Percentiles rank a stretch among this genome's conserved stretches.
Evolutionary conservation across 495 filamentous ascomycete genomes (phyloP).

Genomic region (Neurospora sp.): DNA sequence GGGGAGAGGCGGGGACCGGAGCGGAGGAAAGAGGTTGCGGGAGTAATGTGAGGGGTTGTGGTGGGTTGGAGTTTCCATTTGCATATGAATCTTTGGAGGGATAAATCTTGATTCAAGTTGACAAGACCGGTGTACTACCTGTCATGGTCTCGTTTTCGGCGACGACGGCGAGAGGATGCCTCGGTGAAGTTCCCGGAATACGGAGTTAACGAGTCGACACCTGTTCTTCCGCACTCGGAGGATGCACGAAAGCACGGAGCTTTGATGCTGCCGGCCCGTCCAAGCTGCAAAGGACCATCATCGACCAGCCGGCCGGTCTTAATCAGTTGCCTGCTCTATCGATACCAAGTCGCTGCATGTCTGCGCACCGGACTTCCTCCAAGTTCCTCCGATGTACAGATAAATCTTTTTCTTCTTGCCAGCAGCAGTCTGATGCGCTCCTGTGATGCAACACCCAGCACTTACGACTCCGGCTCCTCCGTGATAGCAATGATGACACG

Average conservation of each 20-base stretch:
- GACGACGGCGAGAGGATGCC: no score
- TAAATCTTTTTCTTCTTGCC: background rate
- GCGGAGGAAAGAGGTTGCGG: background rate
- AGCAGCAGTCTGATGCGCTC: background rate
- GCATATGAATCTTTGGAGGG: no score
- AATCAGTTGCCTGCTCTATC: background rate
- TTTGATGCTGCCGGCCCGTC: background rate
- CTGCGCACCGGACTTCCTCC: background rate
- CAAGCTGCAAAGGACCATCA: background rate
- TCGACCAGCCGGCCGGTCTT: background rate
- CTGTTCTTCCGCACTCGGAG: background rate
- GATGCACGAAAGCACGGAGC: background rate
- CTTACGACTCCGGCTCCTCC: background rate
- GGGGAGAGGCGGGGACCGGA: background rate
- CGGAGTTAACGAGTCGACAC: background rate
- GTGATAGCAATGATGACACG: no score
- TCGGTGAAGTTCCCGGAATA: background rate
- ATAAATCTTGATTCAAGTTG: no score
- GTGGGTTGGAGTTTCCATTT: no score
- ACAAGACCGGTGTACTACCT: no score
- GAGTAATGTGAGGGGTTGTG: background rate
- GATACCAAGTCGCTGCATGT: background rate
- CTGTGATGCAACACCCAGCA: background rate
- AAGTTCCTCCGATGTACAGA: background rate
- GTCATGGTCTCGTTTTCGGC: no score